A percentile compares a stretch with the other conserved stretches of the same genome.
phyloP scores from a whole-genome alignment of 2,329 filamentous ascomycete species.

The Diaporthe longicolla region DNA sequence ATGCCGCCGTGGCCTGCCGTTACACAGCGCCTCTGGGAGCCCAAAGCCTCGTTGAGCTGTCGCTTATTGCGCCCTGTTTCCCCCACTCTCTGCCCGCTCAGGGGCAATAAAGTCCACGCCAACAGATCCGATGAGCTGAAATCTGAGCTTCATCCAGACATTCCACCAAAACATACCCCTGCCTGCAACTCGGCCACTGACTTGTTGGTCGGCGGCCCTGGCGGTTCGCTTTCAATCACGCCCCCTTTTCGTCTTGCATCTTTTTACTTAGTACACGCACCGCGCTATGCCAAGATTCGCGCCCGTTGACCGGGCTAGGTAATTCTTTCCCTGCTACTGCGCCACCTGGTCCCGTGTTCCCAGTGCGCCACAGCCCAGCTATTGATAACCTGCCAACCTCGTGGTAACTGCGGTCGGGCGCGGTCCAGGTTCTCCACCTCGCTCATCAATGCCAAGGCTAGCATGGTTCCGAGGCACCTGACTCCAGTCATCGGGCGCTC shows the following conservation, averaged over 20 bases:
- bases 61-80: slow-evolving; percentile 6
- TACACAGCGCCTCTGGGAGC: slow-evolving; percentile 2
- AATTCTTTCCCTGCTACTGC: slow-evolving; percentile 5
- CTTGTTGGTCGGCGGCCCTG: slow-evolving; percentile 12
- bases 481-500: neutral
- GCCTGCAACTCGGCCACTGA: slow-evolving; percentile 15
- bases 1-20: slow-evolving; percentile 4
- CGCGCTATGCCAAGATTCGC: neutral
- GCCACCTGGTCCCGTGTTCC: neutral
- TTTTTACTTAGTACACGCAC: neutral
- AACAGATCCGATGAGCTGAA: slow-evolving; percentile 27
- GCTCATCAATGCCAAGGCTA: neutral
- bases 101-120: slow-evolving; percentile 30
- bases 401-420: neutral
- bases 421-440: neutral
- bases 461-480: slow-evolving; percentile 7
- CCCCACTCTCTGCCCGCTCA: slow-evolving; percentile 27
- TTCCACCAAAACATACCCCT: slow-evolving; percentile 17
- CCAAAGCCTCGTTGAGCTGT: neutral
- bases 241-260: slow-evolving; percentile 3
- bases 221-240: slow-evolving; percentile 1
- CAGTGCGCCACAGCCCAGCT: neutral
- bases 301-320: neutral
- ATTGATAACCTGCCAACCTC: neutral
- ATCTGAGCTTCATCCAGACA: slow-evolving; percentile 28